Conservation (phyloP, 2,329 filamentous ascomycete genomes). For the Sphaerostilbella broomeana region DNA sequence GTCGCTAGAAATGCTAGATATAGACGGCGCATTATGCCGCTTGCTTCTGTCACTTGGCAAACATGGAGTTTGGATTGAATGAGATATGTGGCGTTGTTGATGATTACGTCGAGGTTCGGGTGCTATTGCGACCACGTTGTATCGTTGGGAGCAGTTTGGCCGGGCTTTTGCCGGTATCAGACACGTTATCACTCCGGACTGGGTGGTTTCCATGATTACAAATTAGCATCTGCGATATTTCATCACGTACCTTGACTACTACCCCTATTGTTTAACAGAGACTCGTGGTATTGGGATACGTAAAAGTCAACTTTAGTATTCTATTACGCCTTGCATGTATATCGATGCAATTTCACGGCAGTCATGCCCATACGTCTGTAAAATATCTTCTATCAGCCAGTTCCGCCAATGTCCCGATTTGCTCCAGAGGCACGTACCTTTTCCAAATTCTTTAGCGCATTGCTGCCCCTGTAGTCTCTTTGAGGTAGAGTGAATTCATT, state of each 20-base stretch:
- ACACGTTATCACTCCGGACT: background rate
- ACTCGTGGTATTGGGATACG: too few species aligned
- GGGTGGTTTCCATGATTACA: background rate
- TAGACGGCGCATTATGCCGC: slow-evolving; percentile 45
- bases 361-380: too few species aligned
- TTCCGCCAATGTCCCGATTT: too few species aligned
- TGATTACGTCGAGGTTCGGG: slow-evolving; percentile 19
- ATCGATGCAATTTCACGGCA: too few species aligned
- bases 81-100: background rate
- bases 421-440: too few species aligned
- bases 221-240: background rate
- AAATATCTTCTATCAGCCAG: too few species aligned
- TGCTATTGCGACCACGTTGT: slow-evolving; percentile 24
- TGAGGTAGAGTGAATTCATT: too few species aligned
- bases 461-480: too few species aligned
- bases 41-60: slow-evolving; percentile 5
- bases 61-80: slow-evolving; percentile 2
- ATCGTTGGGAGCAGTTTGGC: slow-evolving; percentile 16
- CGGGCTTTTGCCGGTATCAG: slow-evolving; percentile 14
- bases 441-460: too few species aligned
- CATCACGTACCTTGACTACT: background rate
- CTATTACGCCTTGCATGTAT: too few species aligned
- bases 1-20: slow-evolving; percentile 38
- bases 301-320: too few species aligned
- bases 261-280: slow-evolving; percentile 1